Conservation (phyloP, 495 filamentous ascomycete species). For the Cercophora samala region DNA sequence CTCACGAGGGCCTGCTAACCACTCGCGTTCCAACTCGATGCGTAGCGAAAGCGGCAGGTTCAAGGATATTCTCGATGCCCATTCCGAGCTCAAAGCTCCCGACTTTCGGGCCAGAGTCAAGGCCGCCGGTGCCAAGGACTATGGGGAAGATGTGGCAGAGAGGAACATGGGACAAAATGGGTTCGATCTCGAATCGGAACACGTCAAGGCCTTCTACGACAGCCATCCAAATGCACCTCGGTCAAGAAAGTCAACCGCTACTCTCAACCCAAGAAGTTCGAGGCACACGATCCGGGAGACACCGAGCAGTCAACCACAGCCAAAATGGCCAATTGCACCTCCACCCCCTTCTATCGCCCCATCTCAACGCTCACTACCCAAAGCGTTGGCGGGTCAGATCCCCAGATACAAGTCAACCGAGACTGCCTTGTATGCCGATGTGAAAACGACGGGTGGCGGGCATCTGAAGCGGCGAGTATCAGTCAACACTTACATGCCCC, state of each 20-base stretch:
- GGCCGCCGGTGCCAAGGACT: constrained; percentile 47
- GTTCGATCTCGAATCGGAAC: constrained; percentile 28
- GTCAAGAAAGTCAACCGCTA: constrained; percentile 12
- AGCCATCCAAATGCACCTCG: constrained; percentile 12
- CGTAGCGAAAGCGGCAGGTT: constrained; percentile 27
- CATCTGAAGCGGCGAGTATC: constrained; percentile 19
- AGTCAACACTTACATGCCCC: constrained; percentile 24
- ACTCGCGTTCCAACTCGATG: constrained; percentile 24
- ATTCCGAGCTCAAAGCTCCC: constrained; percentile 45
- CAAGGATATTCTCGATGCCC: constrained; percentile 53
- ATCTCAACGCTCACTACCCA: background rate
- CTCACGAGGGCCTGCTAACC: constrained; percentile 3
- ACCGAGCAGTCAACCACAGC: background rate
- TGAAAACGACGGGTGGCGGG: background rate
- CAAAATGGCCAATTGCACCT: background rate
- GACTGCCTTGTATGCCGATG: background rate
- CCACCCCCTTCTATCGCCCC: background rate
- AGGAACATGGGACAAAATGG: constrained; percentile 46
- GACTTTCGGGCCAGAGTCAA: constrained; percentile 45
- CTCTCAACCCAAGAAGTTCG: background rate
- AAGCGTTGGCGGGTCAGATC: background rate
- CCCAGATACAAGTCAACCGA: background rate
- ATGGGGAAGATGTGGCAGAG: constrained; percentile 56
- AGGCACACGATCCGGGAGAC: background rate
- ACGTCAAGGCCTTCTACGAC: constrained; percentile 33